A percentile compares a stretch with the other conserved stretches of the same genome.
Conservation (phyloP, 164 flowering plant genomes). For the Protea cynaroides region DNA sequence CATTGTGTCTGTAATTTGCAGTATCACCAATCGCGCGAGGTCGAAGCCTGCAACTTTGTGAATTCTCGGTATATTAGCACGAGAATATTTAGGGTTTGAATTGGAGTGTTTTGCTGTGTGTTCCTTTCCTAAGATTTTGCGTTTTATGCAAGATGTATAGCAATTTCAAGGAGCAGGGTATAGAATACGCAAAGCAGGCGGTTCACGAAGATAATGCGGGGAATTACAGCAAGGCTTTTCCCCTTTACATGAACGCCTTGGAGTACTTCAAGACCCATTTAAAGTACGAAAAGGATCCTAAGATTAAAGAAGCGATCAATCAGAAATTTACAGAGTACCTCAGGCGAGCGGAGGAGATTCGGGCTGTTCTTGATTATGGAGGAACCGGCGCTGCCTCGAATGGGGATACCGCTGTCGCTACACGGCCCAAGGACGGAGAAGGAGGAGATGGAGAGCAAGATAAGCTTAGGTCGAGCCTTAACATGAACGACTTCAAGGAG, state of each 20-base stretch:
- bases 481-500: too few species aligned
- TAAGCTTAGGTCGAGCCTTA: constrained; percentile 74
- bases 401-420: constrained; percentile 82
- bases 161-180: constrained; percentile 97
- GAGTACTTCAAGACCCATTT: constrained; percentile 93
- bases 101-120: not conserved
- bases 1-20: not conserved
- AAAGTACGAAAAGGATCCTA: constrained; percentile 95
- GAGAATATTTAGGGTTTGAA: constrained; percentile 6
- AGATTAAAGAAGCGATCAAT: constrained; percentile 86
- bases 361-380: constrained; percentile 83
- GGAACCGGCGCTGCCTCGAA: constrained; percentile 68
- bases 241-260: constrained; percentile 91
- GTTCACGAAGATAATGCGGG: constrained; percentile 96
- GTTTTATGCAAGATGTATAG: constrained; percentile 65
- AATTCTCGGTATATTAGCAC: not conserved
- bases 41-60: not conserved
- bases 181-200: constrained; percentile 93
- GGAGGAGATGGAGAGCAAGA: constrained; percentile 72
- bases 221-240: constrained; percentile 86
- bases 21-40: not conserved
- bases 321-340: constrained; percentile 93
- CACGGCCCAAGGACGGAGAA: constrained; percentile 66
- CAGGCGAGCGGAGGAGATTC: constrained; percentile 96
- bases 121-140: not conserved